A percentile compares a stretch with the other conserved stretches of the same genome.
Evolutionary conservation across 2,329 filamentous ascomycete species (phyloP).

Genomic region (Hypoxylon rubiginosum): DNA sequence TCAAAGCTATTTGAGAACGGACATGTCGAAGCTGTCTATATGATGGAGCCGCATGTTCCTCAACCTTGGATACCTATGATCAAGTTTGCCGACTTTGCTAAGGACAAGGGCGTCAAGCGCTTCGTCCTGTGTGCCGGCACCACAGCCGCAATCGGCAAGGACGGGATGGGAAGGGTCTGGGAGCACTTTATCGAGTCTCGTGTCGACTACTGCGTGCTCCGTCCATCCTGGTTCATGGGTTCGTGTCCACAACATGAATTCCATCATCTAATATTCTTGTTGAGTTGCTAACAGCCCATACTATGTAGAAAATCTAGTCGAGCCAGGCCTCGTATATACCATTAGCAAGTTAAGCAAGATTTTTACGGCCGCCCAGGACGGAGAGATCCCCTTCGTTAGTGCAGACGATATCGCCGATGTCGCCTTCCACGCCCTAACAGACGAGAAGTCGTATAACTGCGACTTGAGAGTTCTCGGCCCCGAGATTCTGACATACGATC

Average conservation of each 20-base stretch:
- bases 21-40: slow-evolving; percentile 37
- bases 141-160: slow-evolving; percentile 34
- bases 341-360: slow-evolving; percentile 40
- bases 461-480: slow-evolving; percentile 40
- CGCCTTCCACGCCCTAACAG: slow-evolving; percentile 41
- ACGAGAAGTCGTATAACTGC: slow-evolving; percentile 39
- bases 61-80: slow-evolving; percentile 40
- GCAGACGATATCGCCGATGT: slow-evolving; percentile 40
- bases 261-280: neutral
- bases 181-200: slow-evolving; percentile 38
- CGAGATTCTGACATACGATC: slow-evolving; percentile 41
- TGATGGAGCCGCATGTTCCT: slow-evolving; percentile 39
- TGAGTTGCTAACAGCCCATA: slow-evolving; percentile 11
- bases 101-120: slow-evolving; percentile 35
- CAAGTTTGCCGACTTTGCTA: slow-evolving; percentile 41
- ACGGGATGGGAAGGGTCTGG: slow-evolving; percentile 43
- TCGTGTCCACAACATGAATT: neutral
- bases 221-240: slow-evolving; percentile 47
- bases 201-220: slow-evolving; percentile 42
- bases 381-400: slow-evolving; percentile 42
- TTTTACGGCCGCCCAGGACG: slow-evolving; percentile 38
- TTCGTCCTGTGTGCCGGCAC: slow-evolving; percentile 42
- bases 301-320: slow-evolving; percentile 39
- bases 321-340: slow-evolving; percentile 33
- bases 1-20: slow-evolving; percentile 21